Base-by-base conservation (phyloP, 208 protist genomes). In the Acanthamoeba castellanii region DNA sequence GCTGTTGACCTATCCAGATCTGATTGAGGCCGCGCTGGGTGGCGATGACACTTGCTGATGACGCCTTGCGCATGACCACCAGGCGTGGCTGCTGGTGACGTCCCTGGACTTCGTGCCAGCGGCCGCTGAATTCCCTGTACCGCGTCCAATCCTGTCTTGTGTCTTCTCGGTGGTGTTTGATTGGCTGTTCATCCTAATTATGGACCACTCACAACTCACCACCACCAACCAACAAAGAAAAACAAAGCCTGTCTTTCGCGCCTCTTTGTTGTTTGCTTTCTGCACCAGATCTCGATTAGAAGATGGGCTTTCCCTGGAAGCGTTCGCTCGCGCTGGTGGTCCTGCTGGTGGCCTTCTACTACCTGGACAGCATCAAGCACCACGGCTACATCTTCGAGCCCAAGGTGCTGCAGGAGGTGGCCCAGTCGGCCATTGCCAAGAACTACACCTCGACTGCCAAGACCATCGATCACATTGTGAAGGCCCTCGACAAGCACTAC, bases 321-420 rank as follows among this genome's bases (percentile, higher is more conserved):
- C 85, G 30, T 70, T 37, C 59, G 22, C 32, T 92, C 47, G 59
- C 64, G n/a, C 85, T 92, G 16, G 85, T 52, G 32, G 85, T 92
- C 45, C 27, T 47, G 16, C 55, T 92, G 34, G 85, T 72, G 85
- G 59, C 64, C 13, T 92, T 72, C 85, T 76, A 74, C 57, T 64
- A 64, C n/a, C 25, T 92, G 55, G 85, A 92, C 64, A 32, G 25
- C 20, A 42, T 92, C 30, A 72, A 50, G 42, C 55, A 92, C 55
- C 55, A 70, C 57, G 57, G 55, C 85, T 95, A 94, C 94, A 93
- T 95, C 72, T 95, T 95, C 85, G 84, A 95, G 25, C 94, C 78
- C 59, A 82, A 93, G 59, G 84, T 93, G 27, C 72, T 95, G 27
- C 94, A 95, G 22, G 32, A 66, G n/a, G 84, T 95, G 34, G 94